Conservation (phyloP, 352 stramenopile species). For the Phytophthora cryptogea region DNA sequence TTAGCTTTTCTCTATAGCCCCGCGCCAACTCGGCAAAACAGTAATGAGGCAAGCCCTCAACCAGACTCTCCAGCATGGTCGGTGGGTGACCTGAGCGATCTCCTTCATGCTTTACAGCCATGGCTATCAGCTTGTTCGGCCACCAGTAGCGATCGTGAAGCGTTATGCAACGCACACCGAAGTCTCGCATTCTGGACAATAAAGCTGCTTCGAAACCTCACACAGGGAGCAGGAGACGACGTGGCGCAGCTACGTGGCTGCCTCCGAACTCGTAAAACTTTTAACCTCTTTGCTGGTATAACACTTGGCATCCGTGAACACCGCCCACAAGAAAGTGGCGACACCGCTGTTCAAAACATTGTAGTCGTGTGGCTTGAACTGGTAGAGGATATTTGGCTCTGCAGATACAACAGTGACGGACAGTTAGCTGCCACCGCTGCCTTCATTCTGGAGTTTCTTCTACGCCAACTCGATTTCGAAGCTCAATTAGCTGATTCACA, state of each 20-base stretch:
- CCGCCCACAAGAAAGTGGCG: not conserved
- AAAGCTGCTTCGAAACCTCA: slow-evolving; percentile 43
- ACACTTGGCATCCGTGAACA: slow-evolving; percentile 9
- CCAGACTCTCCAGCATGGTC: slow-evolving; percentile 16
- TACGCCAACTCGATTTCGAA: slow-evolving; percentile 21
- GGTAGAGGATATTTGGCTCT: slow-evolving; percentile 35
- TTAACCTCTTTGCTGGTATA: slow-evolving; percentile 20
- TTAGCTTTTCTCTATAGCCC: slow-evolving; percentile 31
- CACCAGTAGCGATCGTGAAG: not conserved
- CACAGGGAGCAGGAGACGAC: not conserved
- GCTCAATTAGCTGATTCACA: not conserved
- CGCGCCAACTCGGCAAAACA: not conserved
- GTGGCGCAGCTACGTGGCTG: slow-evolving; percentile 11
- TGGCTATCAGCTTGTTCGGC: slow-evolving; percentile 10
- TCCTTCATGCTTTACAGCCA: slow-evolving; percentile 17
- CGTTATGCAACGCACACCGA: not conserved
- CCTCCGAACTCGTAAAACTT: slow-evolving; percentile 23
- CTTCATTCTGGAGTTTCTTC: slow-evolving; percentile 22
- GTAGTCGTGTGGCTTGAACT: slow-evolving; percentile 34
- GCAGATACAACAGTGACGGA: slow-evolving; percentile 40
- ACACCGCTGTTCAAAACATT: slow-evolving; percentile 16
- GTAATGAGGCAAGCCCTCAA: slow-evolving; percentile 5
- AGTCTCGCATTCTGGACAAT: slow-evolving; percentile 37
- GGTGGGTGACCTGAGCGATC: slow-evolving; percentile 9
- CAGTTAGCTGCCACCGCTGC: slow-evolving; percentile 21